Base-by-base conservation (phyloP, 2,329 filamentous ascomycete genomes). In the Claviceps sorghi region DNA sequence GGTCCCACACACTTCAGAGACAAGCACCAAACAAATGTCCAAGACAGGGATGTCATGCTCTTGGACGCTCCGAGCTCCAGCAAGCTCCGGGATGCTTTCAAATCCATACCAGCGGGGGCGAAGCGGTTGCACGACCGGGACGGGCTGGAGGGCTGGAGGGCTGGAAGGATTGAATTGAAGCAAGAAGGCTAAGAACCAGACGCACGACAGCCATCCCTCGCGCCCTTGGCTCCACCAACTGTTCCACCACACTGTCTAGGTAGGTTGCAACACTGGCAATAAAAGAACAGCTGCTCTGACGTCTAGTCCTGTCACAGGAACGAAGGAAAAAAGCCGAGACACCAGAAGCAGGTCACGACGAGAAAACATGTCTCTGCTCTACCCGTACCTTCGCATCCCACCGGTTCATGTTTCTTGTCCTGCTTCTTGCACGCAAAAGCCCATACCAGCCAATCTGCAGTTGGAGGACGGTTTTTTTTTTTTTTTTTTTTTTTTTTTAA, bases 11-110 rank as follows among this genome's bases (percentile, higher is more conserved):
- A n/a, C 19, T 22, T 38, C 21, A 42, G 22, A 54, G 38, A 30
- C 46, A 38, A 44, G 36, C 30, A 13, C 29, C 36, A 22, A 9
- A 26, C n/a, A n/a, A n/a, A n/a, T n/a, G n/a, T 11, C 29, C n/a
- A 22, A 10, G 41, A 42, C 53, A 54, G 42, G 53, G 50, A 52
- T 52, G 47, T 26, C 30, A 22, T 29, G 50, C 45, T 54, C 49
- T 49, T 45, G 50, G 46, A 46, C 45, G 48, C 48, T 43, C 44
- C n/a, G 30, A 52, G 34, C 50, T 38, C 42, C 29, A 38, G 30
- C 34, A 38, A 32, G 36, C 26, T 44, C 26, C 30, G 22, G 45
- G 3, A 17, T 34, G n/a, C n/a, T 21, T 15, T 34, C 34, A 51
- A 48, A 54, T 40, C 22, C 50, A 49, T 41, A 49, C 13, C 34